These are phyloP conservation scores for Cadophora malorum DNA, from an alignment of 2,329 filamentous ascomycete genomes.

Conservation along the genomic window DNA sequence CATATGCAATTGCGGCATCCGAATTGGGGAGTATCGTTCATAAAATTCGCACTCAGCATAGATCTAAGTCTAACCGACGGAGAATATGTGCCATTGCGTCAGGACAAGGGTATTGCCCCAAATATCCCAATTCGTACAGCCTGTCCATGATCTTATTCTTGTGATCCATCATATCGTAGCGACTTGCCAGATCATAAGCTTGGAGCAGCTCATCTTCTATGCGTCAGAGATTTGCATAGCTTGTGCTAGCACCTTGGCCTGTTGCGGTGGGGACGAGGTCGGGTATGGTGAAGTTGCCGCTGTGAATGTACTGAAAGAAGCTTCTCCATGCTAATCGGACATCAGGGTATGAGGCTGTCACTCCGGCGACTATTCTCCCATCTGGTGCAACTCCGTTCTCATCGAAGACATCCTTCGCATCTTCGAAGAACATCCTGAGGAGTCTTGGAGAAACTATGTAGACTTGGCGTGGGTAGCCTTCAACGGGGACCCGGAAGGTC, in stretches of 20 bases:
- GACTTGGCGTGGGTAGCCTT: too few species aligned
- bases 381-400: too few species aligned
- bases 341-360: neutral
- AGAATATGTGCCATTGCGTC: neutral
- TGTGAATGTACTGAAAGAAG: slow-evolving; percentile 4
- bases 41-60: neutral
- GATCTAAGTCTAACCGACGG: neutral
- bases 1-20: neutral
- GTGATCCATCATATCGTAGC: neutral
- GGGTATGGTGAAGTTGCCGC: neutral
- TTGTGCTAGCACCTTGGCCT: too few species aligned
- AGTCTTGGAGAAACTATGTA: too few species aligned
- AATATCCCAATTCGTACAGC: neutral
- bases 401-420: neutral
- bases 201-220: neutral
- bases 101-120: neutral
- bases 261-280: neutral
- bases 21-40: neutral
- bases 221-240: too few species aligned
- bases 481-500: too few species aligned
- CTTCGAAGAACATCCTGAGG: neutral
- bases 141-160: neutral
- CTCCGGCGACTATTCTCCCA: too few species aligned
- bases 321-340: neutral
- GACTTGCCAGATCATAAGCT: neutral